Percentiles rank a stretch among this genome's conserved stretches.
phyloP scores from a whole-genome alignment of 73 alveolate genomes.

The Paramecium octaurelia region DNA sequence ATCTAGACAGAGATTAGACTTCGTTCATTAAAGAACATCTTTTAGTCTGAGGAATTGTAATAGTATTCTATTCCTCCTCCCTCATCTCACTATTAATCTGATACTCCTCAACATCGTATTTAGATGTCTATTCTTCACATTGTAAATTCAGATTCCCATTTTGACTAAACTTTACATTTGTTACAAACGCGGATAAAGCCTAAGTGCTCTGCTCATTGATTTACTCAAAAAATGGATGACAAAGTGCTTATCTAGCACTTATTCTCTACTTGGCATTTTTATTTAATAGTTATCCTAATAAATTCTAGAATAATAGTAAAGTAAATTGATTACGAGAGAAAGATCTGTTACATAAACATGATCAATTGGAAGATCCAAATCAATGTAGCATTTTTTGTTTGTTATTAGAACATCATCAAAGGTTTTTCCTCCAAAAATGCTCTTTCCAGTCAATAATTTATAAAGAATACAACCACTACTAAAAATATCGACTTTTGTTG shows the following conservation, averaged over 20 bases:
- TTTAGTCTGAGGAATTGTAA: not conserved
- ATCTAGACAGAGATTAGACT: not conserved
- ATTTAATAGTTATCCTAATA: not conserved
- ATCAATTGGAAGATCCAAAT: not conserved
- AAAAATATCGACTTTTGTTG: constrained; percentile 42
- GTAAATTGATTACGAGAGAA: not conserved
- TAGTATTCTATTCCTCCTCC: not conserved
- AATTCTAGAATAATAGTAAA: constrained; percentile 6
- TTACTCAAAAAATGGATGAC: constrained; percentile 50
- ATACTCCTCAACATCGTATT: not conserved
- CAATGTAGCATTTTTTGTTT: not conserved
- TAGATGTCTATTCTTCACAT: not conserved
- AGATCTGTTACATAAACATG: not conserved
- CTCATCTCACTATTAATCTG: not conserved
- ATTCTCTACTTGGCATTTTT: constrained; percentile 16
- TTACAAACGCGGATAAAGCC: not conserved
- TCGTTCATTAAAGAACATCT: not conserved
- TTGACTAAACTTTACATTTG: not conserved
- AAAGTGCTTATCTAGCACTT: constrained; percentile 45
- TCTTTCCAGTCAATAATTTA: constrained; percentile 58
- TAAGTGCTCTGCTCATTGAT: not conserved
- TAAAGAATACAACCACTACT: constrained; percentile 57
- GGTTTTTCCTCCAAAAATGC: constrained; percentile 40
- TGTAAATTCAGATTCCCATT: not conserved
- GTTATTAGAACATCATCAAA: constrained; percentile 46